Evolutionary conservation across 192 early-diverging fungal genomes (phyloP).

Genomic region (Chytriomyces hyalinus): DNA sequence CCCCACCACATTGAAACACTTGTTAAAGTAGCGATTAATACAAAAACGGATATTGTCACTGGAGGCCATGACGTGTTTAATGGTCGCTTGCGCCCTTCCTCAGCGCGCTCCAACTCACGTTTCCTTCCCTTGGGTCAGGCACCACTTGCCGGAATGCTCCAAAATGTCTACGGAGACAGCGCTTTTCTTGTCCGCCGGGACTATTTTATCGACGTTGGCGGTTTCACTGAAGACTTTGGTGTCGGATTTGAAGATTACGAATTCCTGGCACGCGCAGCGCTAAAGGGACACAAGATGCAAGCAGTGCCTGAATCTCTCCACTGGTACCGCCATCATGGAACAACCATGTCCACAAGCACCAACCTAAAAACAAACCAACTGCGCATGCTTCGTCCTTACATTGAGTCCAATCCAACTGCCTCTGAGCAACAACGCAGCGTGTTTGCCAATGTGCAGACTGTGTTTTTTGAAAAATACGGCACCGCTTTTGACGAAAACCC

Average conservation of each 20-base stretch:
- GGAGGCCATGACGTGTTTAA: slow-evolving; percentile 48
- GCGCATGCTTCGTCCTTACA: slow-evolving; percentile 44
- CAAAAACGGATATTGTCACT: slow-evolving; percentile 48
- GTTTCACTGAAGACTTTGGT: slow-evolving; percentile 50
- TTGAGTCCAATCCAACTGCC: slow-evolving; percentile 16
- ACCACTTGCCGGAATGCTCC: slow-evolving; percentile 43
- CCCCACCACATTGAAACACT: slow-evolving; percentile 50
- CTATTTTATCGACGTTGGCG: slow-evolving; percentile 41
- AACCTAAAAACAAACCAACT: slow-evolving; percentile 45
- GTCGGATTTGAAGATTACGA: slow-evolving; percentile 57
- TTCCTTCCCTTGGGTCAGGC: slow-evolving; percentile 47
- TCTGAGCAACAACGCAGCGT: slow-evolving; percentile 23
- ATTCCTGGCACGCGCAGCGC: slow-evolving; percentile 44
- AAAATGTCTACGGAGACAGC: slow-evolving; percentile 53
- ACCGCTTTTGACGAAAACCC: slow-evolving; percentile 25
- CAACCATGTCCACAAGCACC: slow-evolving; percentile 32
- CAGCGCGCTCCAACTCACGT: slow-evolving; percentile 29
- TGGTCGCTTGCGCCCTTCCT: slow-evolving; percentile 32
- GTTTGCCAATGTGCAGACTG: slow-evolving; percentile 26
- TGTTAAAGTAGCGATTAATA: slow-evolving; percentile 48
- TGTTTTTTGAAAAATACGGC: slow-evolving; percentile 38
- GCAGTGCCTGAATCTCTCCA: slow-evolving; percentile 47
- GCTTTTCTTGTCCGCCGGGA: slow-evolving; percentile 45
- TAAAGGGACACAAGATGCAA: slow-evolving; percentile 37
- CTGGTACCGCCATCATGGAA: slow-evolving; percentile 46